Percentiles rank a stretch among this genome's conserved stretches.
Conservation (phyloP, 768 basidiomycete genomes). For the Albatrellus ellisii region DNA sequence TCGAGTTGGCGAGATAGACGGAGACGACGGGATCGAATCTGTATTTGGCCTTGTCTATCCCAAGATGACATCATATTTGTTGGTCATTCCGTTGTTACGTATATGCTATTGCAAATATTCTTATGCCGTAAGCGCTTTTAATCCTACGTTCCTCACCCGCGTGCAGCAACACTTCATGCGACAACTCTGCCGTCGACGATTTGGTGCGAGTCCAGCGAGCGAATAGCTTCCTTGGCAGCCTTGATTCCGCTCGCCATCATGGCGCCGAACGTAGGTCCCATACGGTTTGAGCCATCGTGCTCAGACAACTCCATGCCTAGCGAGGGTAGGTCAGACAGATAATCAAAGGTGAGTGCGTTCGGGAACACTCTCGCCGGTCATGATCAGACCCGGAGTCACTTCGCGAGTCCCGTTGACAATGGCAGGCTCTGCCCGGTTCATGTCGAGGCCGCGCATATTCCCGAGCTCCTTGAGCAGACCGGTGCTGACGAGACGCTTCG, state of each 20-base stretch:
- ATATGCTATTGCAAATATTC: no score
- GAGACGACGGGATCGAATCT: no score
- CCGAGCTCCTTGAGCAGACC: constrained; percentile 65
- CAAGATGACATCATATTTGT: no score
- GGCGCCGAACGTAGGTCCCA: constrained; percentile 61
- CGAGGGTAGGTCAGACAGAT: constrained; percentile 3
- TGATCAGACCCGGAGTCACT: constrained; percentile 60
- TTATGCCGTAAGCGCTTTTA: no score
- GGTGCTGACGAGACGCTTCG: constrained; percentile 64
- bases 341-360: not conserved
- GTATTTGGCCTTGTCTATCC: no score
- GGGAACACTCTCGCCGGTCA: constrained; percentile 52
- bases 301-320: constrained; percentile 74
- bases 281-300: constrained; percentile 64
- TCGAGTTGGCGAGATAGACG: no score
- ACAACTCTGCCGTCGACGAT: constrained; percentile 45
- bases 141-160: no score
- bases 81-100: no score
- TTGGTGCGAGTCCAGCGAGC: constrained; percentile 33
- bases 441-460: constrained; percentile 71
- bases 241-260: constrained; percentile 72
- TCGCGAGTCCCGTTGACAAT: constrained; percentile 70
- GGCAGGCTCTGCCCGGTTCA: constrained; percentile 73
- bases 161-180: no score
- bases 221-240: constrained; percentile 53